Evolutionary conservation across 2,329 filamentous ascomycete species (phyloP).

Genomic region (Cladosporium sp.): DNA sequence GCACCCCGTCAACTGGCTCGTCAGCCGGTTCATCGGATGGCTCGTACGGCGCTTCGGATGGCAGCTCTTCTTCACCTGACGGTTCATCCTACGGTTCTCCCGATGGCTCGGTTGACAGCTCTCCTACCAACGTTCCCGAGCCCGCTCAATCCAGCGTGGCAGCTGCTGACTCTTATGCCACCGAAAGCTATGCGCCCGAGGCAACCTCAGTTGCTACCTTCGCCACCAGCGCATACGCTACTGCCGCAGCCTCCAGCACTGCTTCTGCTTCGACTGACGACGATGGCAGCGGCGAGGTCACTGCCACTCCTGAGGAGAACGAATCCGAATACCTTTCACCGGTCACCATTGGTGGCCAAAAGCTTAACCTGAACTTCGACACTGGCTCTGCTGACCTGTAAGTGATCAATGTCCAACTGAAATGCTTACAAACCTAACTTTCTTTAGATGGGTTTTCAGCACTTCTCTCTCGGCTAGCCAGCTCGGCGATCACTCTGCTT

Average conservation of each 20-base stretch:
- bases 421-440: not conserved
- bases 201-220: conserved; percentile 11
- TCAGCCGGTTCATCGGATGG: conserved; percentile 4
- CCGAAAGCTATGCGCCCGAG: not conserved
- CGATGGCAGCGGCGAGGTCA: conserved; percentile 47
- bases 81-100: not conserved
- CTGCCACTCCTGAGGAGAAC: conserved; percentile 63
- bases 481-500: conserved; percentile 56
- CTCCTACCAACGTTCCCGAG: not conserved
- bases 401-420: conserved; percentile 28
- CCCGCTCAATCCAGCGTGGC: not conserved
- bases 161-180: not conserved
- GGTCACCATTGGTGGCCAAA: conserved; percentile 69
- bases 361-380: conserved; percentile 70
- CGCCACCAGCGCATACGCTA: conserved; percentile 20
- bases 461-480: conserved; percentile 52
- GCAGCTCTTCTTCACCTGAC: conserved; percentile 6
- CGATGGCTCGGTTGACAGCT: not conserved
- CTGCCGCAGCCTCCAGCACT: conserved; percentile 16
- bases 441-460: conserved; percentile 66
- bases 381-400: conserved; percentile 73
- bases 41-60: not conserved
- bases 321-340: conserved; percentile 71
- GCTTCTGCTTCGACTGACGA: conserved; percentile 20
- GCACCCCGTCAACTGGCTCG: not conserved